Base-by-base conservation (phyloP, 2,329 filamentous ascomycete species). In the Fusarium secorum region DNA sequence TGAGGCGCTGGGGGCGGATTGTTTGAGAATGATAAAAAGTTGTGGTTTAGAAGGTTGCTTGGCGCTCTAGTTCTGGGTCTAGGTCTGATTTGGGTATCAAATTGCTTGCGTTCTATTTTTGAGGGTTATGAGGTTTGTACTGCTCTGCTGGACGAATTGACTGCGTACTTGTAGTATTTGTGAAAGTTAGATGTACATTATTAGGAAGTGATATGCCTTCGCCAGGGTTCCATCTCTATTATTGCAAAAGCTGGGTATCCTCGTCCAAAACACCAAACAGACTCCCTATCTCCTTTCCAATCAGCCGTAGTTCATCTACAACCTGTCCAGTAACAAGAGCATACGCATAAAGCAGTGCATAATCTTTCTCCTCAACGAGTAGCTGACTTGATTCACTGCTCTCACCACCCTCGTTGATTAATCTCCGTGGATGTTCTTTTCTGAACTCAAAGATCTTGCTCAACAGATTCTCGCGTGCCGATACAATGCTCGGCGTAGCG, bases 311-410 rank as follows among this genome's bases (percentile, higher is more conserved):
- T 79, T 91, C 90, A 61, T 89, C 88, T 1, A 88, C 88, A 17
- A 92, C 86, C 78, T 91, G 89, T 9, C 88, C 87, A 4, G 90
- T 91, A 28, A 92, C 89, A 41, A 92, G 83, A 3, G 88, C 93
- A 82, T 97, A 99, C 7, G 95, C 95, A 81, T 98, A 99, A 22
- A 98, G 81, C 68, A 98, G 82, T 64, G 95, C 94, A 79, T 96
- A 98, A 77, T 99, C 96, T 61, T 88, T 88, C 77, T 95, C 92
- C 68, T 89, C 90, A 1, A 90, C 86, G 5, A 81, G 69, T 10
- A 78, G 1, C 2, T 45, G 39, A 6, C 15, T 33, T 0, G 39
- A 45, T 5, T 36, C 77, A 20, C 76, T 66, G 3, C 72, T 54
- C 36, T 73, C 53, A 20, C 69, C 70, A 4, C 62, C 60, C 17